A percentile compares a stretch with the other conserved stretches of the same genome.
phyloP scores from a whole-genome alignment of 768 basidiomycete species.

The Tremella yokohamensis region DNA sequence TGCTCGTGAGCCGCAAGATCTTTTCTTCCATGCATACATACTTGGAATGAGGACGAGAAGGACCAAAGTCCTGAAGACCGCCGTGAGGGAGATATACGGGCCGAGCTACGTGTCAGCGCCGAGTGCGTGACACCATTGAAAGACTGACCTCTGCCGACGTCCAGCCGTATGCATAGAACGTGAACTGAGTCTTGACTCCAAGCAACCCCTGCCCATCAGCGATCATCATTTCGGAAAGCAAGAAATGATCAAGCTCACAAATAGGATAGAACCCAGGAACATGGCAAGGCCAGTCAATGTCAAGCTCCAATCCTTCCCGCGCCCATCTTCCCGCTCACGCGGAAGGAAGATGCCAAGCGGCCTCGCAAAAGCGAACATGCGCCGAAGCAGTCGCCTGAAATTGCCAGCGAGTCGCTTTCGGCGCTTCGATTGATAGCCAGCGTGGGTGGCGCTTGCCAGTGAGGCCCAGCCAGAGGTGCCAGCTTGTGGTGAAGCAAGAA shows the following conservation, averaged over 20 bases:
- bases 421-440: conserved; percentile 16
- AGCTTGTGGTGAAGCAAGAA: too few species aligned
- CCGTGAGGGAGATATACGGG: conserved; percentile 44
- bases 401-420: conserved; percentile 35
- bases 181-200: conserved; percentile 41
- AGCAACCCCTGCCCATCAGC: conserved; percentile 32
- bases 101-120: conserved; percentile 39
- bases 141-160: conserved; percentile 39
- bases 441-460: not conserved
- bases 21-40: conserved; percentile 20
- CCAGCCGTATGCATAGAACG: conserved; percentile 48
- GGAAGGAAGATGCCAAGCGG: conserved; percentile 72
- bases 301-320: conserved; percentile 68
- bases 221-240: too few species aligned
- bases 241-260: conserved; percentile 54
- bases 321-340: conserved; percentile 49
- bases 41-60: conserved; percentile 43
- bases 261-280: conserved; percentile 64
- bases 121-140: not conserved
- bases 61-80: conserved; percentile 28
- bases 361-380: conserved; percentile 56
- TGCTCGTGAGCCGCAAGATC: conserved; percentile 9
- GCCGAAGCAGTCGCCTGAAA: conserved; percentile 46
- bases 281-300: conserved; percentile 64
- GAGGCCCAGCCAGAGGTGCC: not conserved